Evolutionary conservation across 192 early-diverging fungal genomes (phyloP), one percentile per base, ranked within the genome.

Genomic region (Umbelopsis sp.): DNA sequence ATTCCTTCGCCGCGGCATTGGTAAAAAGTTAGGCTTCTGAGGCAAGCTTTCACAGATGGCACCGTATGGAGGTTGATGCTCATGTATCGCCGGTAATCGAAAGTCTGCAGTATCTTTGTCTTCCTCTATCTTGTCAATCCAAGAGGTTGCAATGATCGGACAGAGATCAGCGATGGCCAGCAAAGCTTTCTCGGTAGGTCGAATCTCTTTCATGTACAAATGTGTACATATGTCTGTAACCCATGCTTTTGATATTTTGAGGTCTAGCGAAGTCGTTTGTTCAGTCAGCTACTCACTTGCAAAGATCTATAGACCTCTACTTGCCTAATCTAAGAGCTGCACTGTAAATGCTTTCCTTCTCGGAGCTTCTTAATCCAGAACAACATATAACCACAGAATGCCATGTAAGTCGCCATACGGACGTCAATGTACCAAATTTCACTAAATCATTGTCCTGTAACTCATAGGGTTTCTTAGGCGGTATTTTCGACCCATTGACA

Each of bases 151-250:
- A 61, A 61, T 61, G 18, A 61, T 61, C 0, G 55, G 55, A 16
- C 55, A 61, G 16, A 61, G 27, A n/a, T 61, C 55, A 18, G 55
- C 55, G 18, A 61, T 61, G 25, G 55, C 55, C 16, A 61, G n/a
- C 11, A 61, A 30, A 16, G 55, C 55, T 4, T 61, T 61, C 25
- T 61, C 55, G 13, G 55, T 61, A 13, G 55, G 55, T 13, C 55
- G 30, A 61, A 15, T 35, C 4, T 61, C 55, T 25, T 61, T 61
- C 55, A 61, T 61, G 33, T 61, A 61, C 13, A 61, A 16, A 35
- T 61, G 55, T n/a, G 55, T 61, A 35, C 55, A 61, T n/a, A 61
- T 61, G 5, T 18, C 55, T n/a, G 55, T 35, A 37, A 61, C 55
- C 55, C 55, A 61, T 4, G 55, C 30, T 16, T 61, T 61, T 33